Base-by-base conservation (phyloP, 208 protist genomes). In the Herpetomonas samuelpessoai region DNA sequence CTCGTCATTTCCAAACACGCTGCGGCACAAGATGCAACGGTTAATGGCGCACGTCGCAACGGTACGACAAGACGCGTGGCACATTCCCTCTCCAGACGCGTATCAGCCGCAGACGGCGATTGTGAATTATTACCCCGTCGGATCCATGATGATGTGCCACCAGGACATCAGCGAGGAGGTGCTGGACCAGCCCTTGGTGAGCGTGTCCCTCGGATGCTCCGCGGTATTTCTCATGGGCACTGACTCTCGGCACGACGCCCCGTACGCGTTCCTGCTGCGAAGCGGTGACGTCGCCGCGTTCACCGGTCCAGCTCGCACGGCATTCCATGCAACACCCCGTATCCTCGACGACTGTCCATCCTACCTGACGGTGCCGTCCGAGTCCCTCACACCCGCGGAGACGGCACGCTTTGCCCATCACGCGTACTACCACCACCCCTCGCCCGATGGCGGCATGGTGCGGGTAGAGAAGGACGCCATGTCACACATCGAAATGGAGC, bases 71-170 rank as follows among this genome's bases (percentile, higher is more conserved):
- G 74, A 79, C 49, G 56, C 21, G 7, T 75, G 74, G 56, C 30
- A 30, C 57, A 70, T 62, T 14, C 41, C 27, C 10, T 52, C 61
- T 26, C 67, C 68, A 12, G 55, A 35, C 2, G n/a, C 57, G n/a
- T 95, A 90, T 64, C 80, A 92, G 70, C 79, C 86, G 29, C 90
- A 96, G 60, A 90, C 90, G 0, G 76, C 83, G 21, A 94, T 96
- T 54, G 86, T 96, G 21, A 96, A 96, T 59, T 96, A 92, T 75
- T 96, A 86, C 70, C 83, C 87, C 9, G 86, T 92, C 0, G 85
- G 85, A 4, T 65, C 77, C 24, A 92, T 83, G 76, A 89, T 96
- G 81, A 96, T 96, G 90, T 87, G 76, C 51, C 90, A 96, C 57
- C 87, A 93, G 56, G 90, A 96, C 55, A 56, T 88, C n/a, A 93